A percentile compares a stretch with the other conserved stretches of the same genome.
Evolutionary conservation across 1,139 yeast genomes (phyloP).

Genomic region (Magnusiomyces paraingens): DNA sequence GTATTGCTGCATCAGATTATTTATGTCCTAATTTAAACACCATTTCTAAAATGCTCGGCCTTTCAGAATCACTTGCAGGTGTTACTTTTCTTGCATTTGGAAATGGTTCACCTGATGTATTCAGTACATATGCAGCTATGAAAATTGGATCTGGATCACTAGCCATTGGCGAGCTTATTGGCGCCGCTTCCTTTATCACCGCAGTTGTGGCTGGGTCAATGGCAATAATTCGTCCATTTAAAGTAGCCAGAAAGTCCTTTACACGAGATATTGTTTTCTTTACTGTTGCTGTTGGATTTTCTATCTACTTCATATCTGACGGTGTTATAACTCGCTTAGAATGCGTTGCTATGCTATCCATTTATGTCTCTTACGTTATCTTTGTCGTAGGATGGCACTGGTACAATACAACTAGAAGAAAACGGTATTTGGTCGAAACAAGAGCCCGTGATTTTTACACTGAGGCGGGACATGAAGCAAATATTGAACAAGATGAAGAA

Average conservation of each 20-base stretch:
- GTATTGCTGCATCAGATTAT: constrained; percentile 68
- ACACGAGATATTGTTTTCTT: constrained; percentile 53
- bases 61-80: constrained; percentile 80
- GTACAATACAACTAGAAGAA: constrained; percentile 24
- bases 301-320: constrained; percentile 40
- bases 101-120: constrained; percentile 86
- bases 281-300: constrained; percentile 39
- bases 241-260: constrained; percentile 46
- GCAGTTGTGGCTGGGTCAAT: constrained; percentile 71
- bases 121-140: constrained; percentile 79
- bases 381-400: constrained; percentile 43
- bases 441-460: constrained; percentile 28
- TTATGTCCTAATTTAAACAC: constrained; percentile 67
- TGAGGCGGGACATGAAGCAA: constrained; percentile 25
- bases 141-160: constrained; percentile 57
- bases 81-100: constrained; percentile 85
- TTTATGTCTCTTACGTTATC: constrained; percentile 51
- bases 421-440: constrained; percentile 22
- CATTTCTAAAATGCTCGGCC: constrained; percentile 50
- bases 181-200: constrained; percentile 75
- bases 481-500: constrained; percentile 23
- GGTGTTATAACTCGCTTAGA: constrained; percentile 43
- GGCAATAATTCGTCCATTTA: constrained; percentile 62
- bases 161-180: constrained; percentile 83
- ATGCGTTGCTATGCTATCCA: constrained; percentile 43